phyloP scores from a whole-genome alignment of 2,329 filamentous ascomycete species.

The Thielaviopsis musarum region DNA sequence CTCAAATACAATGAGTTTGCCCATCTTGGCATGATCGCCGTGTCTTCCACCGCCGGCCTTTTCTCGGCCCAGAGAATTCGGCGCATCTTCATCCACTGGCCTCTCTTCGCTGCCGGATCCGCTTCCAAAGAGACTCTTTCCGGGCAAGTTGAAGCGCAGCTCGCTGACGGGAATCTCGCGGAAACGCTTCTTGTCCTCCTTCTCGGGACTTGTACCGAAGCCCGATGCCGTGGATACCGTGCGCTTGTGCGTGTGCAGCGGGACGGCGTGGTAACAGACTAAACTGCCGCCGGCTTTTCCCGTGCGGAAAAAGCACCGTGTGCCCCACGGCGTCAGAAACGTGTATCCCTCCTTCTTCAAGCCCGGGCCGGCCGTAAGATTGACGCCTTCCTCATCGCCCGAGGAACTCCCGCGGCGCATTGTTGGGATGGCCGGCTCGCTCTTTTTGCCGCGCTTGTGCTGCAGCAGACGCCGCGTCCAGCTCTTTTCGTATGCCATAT shows the following conservation, averaged over 20 bases:
- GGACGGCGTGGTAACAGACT: slow-evolving; percentile 56
- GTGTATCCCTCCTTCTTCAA: slow-evolving; percentile 49
- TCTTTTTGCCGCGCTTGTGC: slow-evolving; percentile 11
- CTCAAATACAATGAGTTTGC: slow-evolving; percentile 77
- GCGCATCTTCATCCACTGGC: slow-evolving; percentile 17
- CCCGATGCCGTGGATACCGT: slow-evolving; percentile 13
- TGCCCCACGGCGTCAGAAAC: slow-evolving; percentile 76
- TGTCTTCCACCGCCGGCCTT: slow-evolving; percentile 71
- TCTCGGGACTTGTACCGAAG: neutral
- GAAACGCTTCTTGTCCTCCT: neutral
- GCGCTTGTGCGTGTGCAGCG: slow-evolving; percentile 19
- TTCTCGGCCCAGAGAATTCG: slow-evolving; percentile 69
- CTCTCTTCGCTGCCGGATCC: slow-evolving; percentile 22
- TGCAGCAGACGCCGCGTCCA: slow-evolving; percentile 6
- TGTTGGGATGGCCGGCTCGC: neutral
- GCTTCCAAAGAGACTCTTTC: slow-evolving; percentile 28
- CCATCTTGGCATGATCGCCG: slow-evolving; percentile 78
- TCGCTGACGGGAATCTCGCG: slow-evolving; percentile 48
- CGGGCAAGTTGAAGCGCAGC: slow-evolving; percentile 75
- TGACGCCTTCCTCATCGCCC: slow-evolving; percentile 5
- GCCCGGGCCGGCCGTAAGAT: slow-evolving; percentile 24
- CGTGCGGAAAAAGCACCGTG: slow-evolving; percentile 70
- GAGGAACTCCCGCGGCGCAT: slow-evolving; percentile 16
- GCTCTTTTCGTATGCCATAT: slow-evolving; percentile 38
- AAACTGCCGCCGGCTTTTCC: slow-evolving; percentile 58